Evolutionary conservation across 169 alveolate species (phyloP), one percentile per base, ranked within the genome.

Genomic region (Eimeria acervulina): DNA sequence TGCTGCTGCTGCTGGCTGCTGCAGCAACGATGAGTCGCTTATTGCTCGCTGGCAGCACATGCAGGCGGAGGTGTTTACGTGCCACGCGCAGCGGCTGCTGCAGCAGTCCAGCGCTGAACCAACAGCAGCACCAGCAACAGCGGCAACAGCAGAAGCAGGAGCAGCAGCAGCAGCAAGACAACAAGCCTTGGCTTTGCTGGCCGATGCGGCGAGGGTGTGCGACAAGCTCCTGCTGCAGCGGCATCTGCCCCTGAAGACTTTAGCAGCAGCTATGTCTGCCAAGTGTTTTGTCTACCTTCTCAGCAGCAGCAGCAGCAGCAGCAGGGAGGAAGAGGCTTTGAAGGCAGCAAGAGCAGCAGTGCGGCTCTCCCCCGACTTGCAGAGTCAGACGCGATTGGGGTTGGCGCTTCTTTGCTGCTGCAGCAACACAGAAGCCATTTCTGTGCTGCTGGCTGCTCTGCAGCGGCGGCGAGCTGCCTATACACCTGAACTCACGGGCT

Each of bases 381-480:
- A 81, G 52, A 81, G 90, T 36, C 90, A 47, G 52, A 81, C 90
- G 31, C 28, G 90, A 19, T 61, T 81, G 72, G 90, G 90, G 17
- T 61, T 81, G 90, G 90, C 42, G 40, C 72, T 81, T 36, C 90
- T 81, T 33, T 81, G 90, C 90, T 81, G 90, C 70, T 42, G 90
- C 70, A 42, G 72, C 90, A 44, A 81, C 70, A 61, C 70, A 47
- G 90, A 81, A 42, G 90, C 90, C 26, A 15, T 81, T 7, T 1
- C 72, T 81, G 90, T 81, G 90, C 72, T 81, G 70, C 70, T 81
- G 19, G 90, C 72, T 51, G 90, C 90, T 36, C 70, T 81, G 90
- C 90, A 81, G 90, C 66, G 90, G 70, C 90, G 90, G 72, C 90
- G 90, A 44, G 90, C 90, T 81, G 90, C 90, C 51, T 81, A 81